These are phyloP conservation scores for Podila horticola DNA, from an alignment of 192 early-diverging fungal genomes.

Conservation along the genomic window DNA sequence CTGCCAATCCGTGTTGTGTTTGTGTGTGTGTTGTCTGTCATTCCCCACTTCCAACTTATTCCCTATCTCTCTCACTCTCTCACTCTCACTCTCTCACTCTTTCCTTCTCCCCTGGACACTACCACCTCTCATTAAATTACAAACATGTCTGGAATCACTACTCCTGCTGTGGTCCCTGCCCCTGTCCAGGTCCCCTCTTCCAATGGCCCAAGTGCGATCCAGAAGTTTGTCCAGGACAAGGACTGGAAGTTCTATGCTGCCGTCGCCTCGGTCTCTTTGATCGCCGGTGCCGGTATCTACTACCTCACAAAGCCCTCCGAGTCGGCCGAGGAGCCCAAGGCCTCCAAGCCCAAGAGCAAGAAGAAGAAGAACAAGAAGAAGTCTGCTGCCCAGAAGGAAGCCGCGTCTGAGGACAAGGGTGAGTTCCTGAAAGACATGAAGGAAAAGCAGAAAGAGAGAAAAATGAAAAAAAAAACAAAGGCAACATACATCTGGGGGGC, in stretches of 20 bases:
- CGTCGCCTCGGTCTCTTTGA: constrained; percentile 64
- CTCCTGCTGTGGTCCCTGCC: constrained; percentile 35
- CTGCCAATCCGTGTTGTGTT: too few species aligned
- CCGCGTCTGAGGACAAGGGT: constrained; percentile 30
- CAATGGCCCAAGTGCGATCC: constrained; percentile 38
- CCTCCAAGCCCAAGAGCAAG: constrained; percentile 53
- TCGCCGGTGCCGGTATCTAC: constrained; percentile 73
- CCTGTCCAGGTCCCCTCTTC: constrained; percentile 23
- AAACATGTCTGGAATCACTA: constrained; percentile 30
- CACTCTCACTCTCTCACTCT: too few species aligned
- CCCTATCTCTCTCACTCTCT: too few species aligned
- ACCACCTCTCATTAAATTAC: background rate
- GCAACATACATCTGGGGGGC: too few species aligned
- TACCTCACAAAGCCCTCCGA: constrained; percentile 61
- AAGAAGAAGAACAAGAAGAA: constrained; percentile 54
- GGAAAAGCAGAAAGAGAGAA: too few species aligned
- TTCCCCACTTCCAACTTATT: too few species aligned
- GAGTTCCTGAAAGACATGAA: background rate
- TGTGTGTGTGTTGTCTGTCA: too few species aligned
- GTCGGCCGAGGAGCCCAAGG: constrained; percentile 51
- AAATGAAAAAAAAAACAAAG: too few species aligned
- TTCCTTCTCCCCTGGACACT: background rate
- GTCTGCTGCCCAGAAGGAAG: constrained; percentile 28
- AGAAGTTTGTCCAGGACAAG: constrained; percentile 64
- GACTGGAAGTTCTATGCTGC: constrained; percentile 81